Percentiles rank a stretch among this genome's conserved stretches.
Conservation (phyloP, 495 filamentous ascomycete genomes). For the Penicillium herquei region DNA sequence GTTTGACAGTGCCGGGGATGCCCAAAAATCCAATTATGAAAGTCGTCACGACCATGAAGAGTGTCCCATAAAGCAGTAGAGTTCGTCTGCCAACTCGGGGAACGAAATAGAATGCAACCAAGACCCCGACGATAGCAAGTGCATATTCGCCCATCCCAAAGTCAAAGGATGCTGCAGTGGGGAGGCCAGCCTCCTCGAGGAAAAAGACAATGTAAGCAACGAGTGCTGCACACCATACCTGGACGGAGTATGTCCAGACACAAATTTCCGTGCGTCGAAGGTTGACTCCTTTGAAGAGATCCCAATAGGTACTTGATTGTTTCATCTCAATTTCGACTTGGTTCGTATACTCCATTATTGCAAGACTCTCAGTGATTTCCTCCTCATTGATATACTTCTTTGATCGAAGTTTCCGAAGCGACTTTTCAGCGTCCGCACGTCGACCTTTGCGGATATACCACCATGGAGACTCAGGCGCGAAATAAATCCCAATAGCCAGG, state of each 20-base stretch:
- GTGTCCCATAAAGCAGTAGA: conserved; percentile 60
- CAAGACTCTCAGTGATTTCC: conserved; percentile 66
- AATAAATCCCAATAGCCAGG: conserved; percentile 62
- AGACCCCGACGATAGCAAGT: conserved; percentile 24
- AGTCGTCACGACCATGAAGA: conserved; percentile 54
- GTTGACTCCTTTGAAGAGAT: conserved; percentile 72
- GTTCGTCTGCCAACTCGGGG: conserved; percentile 59
- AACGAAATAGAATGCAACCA: conserved; percentile 53
- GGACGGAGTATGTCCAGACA: conserved; percentile 51
- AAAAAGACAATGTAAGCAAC: conserved; percentile 60
- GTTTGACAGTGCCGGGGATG: conserved; percentile 45
- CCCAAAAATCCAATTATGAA: conserved; percentile 62
- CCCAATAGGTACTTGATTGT: conserved; percentile 57
- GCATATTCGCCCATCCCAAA: conserved; percentile 22
- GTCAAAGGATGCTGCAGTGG: conserved; percentile 33
- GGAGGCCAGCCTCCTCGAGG: conserved; percentile 59
- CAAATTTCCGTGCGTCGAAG: conserved; percentile 68
- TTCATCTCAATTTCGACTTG: conserved; percentile 66
- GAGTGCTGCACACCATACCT: conserved; percentile 8
- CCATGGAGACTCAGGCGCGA: conserved; percentile 77
- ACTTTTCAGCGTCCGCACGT: conserved; percentile 61
- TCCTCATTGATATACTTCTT: conserved; percentile 54
- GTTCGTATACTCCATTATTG: conserved; percentile 79
- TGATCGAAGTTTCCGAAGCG: conserved; percentile 59
- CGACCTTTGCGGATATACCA: conserved; percentile 72